Base-by-base conservation (phyloP, 352 stramenopile species). In the Phytophthora aleatoria region DNA sequence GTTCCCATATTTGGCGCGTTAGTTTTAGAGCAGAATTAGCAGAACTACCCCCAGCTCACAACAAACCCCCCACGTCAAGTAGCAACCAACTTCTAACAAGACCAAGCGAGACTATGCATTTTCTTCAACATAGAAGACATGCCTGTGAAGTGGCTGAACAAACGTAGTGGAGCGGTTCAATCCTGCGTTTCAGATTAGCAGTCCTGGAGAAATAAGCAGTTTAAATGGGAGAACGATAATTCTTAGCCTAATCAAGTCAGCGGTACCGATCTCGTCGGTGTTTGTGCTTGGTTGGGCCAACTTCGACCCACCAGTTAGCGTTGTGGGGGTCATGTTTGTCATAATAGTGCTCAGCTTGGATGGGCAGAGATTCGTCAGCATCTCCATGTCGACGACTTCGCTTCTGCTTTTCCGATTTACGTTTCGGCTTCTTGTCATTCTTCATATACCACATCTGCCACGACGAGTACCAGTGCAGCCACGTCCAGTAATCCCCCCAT, bases 361-460 rank as follows among this genome's bases (percentile, higher is more conserved):
- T 11, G 30, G 62, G 54, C n/a, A 16, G 39, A 43, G 10, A 52
- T 6, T 51, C 43, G 6, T 55, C 33, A 24, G 26, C 12, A 1
- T 49, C 36, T 35, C 15, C 20, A 39, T 16, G 43, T 15, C 41
- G 53, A 28, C 28, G 39, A 26, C 52, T 33, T 51, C 24, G 44
- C 42, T 67, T 67, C n/a, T 50, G 36, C 42, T 67, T 70, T 4
- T 50, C 26, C 5, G 41, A 59, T 7, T 50, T 64, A 13, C 41
- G 44, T 15, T 71, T 71, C 38, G 45, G 47, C 31, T 70, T 62
- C 56, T 80, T 79, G 43, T 44, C 61, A 26, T 80, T 74, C 35
- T 82, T 73, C 53, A 87, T 53, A 44, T 87, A 87, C 76, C 79
- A 87, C 33, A 89, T 57, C 31, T 89, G 80, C 80, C 80, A 87